Conservation (phyloP, 2,329 filamentous ascomycete species). For the Aspergillus sp. region DNA sequence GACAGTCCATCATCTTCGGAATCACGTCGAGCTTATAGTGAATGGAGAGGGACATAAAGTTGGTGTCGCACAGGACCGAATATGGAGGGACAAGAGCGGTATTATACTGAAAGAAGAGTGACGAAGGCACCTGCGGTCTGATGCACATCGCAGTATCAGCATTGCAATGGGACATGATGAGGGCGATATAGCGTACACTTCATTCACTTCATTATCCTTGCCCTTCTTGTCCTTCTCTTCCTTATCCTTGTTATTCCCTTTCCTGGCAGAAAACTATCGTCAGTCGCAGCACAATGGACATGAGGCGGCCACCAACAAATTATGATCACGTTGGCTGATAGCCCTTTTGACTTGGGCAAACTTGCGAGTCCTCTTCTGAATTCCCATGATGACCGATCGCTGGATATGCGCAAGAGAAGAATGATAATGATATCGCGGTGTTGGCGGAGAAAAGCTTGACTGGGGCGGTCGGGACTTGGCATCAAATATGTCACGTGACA, state of each 20-base stretch:
- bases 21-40: slow-evolving; percentile 82
- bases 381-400: slow-evolving; percentile 60
- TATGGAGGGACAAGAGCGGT: slow-evolving; percentile 77
- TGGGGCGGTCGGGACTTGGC: too few species aligned
- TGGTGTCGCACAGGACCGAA: slow-evolving; percentile 72
- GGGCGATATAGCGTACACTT: slow-evolving; percentile 6
- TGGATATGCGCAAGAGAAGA: background rate
- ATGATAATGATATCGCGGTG: slow-evolving; percentile 1
- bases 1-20: slow-evolving; percentile 82
- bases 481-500: too few species aligned
- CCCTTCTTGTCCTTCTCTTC: slow-evolving; percentile 8
- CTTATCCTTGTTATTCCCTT: slow-evolving; percentile 10
- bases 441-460: slow-evolving; percentile 13
- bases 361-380: slow-evolving; percentile 83
- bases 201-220: slow-evolving; percentile 9
- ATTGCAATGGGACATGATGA: too few species aligned
- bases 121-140: slow-evolving; percentile 52
- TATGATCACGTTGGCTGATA: slow-evolving; percentile 69
- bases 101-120: slow-evolving; percentile 85
- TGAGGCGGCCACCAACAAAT: slow-evolving; percentile 41
- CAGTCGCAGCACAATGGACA: slow-evolving; percentile 2
- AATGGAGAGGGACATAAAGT: slow-evolving; percentile 84
- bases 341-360: slow-evolving; percentile 77
- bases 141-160: too few species aligned
- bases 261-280: slow-evolving; percentile 14